Conservation (phyloP, 129 eudicot genomes). For the Lonicera japonica region DNA sequence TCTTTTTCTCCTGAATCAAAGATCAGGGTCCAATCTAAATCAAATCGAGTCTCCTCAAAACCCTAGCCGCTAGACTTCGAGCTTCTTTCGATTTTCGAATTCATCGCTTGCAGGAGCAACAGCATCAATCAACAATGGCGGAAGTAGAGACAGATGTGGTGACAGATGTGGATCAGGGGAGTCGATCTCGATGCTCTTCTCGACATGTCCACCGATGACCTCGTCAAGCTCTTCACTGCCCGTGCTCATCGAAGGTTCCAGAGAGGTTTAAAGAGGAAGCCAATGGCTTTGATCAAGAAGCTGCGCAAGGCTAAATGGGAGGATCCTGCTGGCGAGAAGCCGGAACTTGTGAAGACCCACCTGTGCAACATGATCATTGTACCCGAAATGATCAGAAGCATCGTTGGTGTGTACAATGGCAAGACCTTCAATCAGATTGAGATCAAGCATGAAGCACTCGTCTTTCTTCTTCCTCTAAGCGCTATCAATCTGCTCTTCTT, state of each 20-base stretch:
- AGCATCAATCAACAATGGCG: constrained; percentile 36
- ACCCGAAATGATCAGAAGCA: too few relatives aligned
- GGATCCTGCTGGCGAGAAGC: too few relatives aligned
- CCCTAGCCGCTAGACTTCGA: constrained; percentile 22
- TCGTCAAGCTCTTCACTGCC: constrained; percentile 83
- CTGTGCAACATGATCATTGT: too few relatives aligned
- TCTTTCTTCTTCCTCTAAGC: constrained; percentile 66
- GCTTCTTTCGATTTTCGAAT: not conserved
- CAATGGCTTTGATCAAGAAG: constrained; percentile 96
- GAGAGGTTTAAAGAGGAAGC: constrained; percentile 96
- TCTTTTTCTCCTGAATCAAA: too few relatives aligned
- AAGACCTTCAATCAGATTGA: too few relatives aligned
- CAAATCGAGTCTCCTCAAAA: constrained; percentile 13
- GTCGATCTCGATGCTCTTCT: constrained; percentile 14
- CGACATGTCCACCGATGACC: constrained; percentile 79
- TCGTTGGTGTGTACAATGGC: too few relatives aligned
- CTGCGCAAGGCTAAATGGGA: constrained; percentile 84
- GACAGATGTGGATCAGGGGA: constrained; percentile 24
- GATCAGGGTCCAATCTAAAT: too few relatives aligned
- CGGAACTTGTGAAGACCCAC: too few relatives aligned
- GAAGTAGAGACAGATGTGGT: constrained; percentile 67
- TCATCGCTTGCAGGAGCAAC: too few relatives aligned
- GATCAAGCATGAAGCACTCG: constrained; percentile 93
- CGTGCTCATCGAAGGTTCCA: constrained; percentile 69
- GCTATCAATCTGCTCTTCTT: constrained; percentile 75